Base-by-base conservation (phyloP, 1,284 basidiomycete species). In the Austropuccinia psidii region DNA sequence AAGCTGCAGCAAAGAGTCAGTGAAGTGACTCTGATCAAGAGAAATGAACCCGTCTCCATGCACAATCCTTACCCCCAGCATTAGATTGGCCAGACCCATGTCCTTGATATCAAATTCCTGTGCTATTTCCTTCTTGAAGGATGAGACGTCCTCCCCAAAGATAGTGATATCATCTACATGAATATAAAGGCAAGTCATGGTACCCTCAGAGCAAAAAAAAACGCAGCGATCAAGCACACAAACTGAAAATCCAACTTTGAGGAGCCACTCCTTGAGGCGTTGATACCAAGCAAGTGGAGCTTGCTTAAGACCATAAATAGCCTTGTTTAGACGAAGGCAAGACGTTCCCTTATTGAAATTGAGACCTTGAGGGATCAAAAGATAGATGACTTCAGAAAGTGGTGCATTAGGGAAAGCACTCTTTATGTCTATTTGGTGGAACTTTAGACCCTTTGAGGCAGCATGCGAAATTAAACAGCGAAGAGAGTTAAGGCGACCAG, bases 61-160 rank as follows among this genome's bases (percentile, higher is more conserved):
- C 11, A 33, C 2, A 65, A 68, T 68, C 27, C 55, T 55, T 50
- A 68, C 55, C n/a, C 65, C 65, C 13, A 68, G 33, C 1, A 68
- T 31, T 19, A n/a, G 37, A 9, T n/a, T 21, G 4, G 31, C n/a
- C 2, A 7, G 29, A 5, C 65, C 65, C 11, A 55, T 21, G 27
- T 68, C 65, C 13, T 68, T 39, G 49, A 68, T 68, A n/a, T 54
- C 17, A 31, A 54, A 68, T 24, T 29, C 6, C 11, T 55, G 2
- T n/a, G 13, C 17, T 4, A 68, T 52, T 5, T 29, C 21, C 1
- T 35, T 13, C 33, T 68, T 68, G 21, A 68, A 68, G 4, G 13
- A 4, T 35, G 33, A 7, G 24, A 68, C 49, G 7, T n/a, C 31
- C 24, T 39, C 19, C 6, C 65, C 50, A 1, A 58, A 13, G 31